Evolutionary conservation across 2,329 filamentous ascomycete genomes (phyloP).

Genomic region (Westerdykella aurantiaca): DNA sequence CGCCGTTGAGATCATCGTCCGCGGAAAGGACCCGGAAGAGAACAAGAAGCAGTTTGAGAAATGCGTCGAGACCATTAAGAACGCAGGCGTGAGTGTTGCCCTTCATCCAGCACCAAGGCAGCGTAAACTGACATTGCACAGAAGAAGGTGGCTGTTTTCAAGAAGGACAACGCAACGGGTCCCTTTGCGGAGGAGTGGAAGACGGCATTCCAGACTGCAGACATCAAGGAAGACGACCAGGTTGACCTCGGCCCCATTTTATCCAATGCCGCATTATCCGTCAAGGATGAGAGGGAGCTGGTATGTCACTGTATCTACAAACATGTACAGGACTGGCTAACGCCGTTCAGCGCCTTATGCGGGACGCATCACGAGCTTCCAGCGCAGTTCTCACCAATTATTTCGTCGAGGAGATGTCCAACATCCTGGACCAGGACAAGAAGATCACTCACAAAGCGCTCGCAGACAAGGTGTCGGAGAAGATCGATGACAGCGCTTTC

Average conservation of each 20-base stretch:
- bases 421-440: slow-evolving; percentile 91
- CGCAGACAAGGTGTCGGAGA: slow-evolving; percentile 80
- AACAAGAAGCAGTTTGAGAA: slow-evolving; percentile 87
- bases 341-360: slow-evolving; percentile 65
- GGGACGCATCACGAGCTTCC: slow-evolving; percentile 88
- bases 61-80: slow-evolving; percentile 80
- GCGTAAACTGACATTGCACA: slow-evolving; percentile 31
- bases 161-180: slow-evolving; percentile 77
- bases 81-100: slow-evolving; percentile 63
- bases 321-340: background rate
- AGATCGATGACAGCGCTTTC: slow-evolving; percentile 89
- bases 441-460: slow-evolving; percentile 87
- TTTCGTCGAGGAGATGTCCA: slow-evolving; percentile 97
- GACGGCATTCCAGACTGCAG: slow-evolving; percentile 62
- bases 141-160: slow-evolving; percentile 84
- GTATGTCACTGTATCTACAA: slow-evolving; percentile 37
- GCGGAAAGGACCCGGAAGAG: slow-evolving; percentile 84
- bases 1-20: slow-evolving; percentile 83
- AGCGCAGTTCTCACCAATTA: slow-evolving; percentile 93
- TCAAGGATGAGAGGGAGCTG: slow-evolving; percentile 93
- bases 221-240: slow-evolving; percentile 80
- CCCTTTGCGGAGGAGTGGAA: slow-evolving; percentile 98
- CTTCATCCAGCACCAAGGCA: background rate
- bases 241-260: slow-evolving; percentile 79
- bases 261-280: slow-evolving; percentile 75